phyloP scores from a whole-genome alignment of 2,329 filamentous ascomycete genomes.

The Exophiala sp. region DNA sequence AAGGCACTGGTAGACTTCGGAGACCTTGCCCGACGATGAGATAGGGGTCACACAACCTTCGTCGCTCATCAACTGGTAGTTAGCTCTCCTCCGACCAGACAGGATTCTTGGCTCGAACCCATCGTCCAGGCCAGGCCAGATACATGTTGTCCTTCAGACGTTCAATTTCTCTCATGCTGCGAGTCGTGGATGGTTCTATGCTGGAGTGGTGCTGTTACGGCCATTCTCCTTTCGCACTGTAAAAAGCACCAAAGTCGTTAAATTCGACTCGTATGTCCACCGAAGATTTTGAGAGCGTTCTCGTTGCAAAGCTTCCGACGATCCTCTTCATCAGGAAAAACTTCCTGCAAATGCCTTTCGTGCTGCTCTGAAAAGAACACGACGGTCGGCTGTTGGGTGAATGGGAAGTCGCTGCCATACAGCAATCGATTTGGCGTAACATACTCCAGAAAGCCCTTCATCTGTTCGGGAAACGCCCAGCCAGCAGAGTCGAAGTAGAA shows the following conservation, averaged over 20 bases:
- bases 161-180: too few species aligned
- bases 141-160: too few species aligned
- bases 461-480: conserved; percentile 27
- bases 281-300: conserved; percentile 24
- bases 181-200: too few species aligned
- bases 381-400: conserved; percentile 19
- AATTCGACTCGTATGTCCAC: not conserved
- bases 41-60: not conserved
- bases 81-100: too few species aligned
- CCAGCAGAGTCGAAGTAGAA: conserved; percentile 30
- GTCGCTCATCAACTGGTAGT: not conserved
- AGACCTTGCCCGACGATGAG: conserved; percentile 1
- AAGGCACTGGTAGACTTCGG: conserved; percentile 3
- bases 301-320: conserved; percentile 19
- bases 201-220: too few species aligned
- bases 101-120: not conserved
- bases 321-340: conserved; percentile 24
- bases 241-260: not conserved
- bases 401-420: conserved; percentile 28
- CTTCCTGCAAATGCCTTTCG: conserved; percentile 21
- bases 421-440: conserved; percentile 24
- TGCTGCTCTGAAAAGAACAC: conserved; percentile 19
- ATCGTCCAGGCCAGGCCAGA: not conserved
- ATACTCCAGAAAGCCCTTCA: conserved; percentile 26
- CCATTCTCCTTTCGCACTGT: not conserved